Base-by-base conservation (phyloP, 495 filamentous ascomycete genomes). In the Penicillium cataractarum region DNA sequence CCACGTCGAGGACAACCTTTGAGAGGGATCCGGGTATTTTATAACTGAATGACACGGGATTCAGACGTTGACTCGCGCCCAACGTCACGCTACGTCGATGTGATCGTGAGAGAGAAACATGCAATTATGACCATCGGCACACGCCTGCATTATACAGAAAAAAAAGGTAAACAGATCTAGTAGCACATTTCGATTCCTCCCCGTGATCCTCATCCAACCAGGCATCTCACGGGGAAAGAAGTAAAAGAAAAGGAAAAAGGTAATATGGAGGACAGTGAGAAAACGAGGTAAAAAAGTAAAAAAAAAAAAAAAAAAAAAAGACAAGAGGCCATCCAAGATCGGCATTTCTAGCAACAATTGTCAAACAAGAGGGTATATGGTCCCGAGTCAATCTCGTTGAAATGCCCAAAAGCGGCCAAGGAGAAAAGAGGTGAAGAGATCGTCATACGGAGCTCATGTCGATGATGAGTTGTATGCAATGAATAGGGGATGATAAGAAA, bases 11-110 rank as follows among this genome's bases (percentile, higher is more conserved):
- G 56, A 15, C 60, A 31, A 46, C 29, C 55, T 57, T 48, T 37
- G 62, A 61, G 63, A 61, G 63, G 44, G 24, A 40, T 24, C 52
- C 57, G 19, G 24, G 46, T 22, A 51, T 65, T 74, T 66, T 71
- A 69, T 74, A 74, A 15, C 33, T 22, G n/a, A 32, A 22, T 33
- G 39, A 37, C 22, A 39, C n/a, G n/a, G n/a, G 33, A 12, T 21
- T 56, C 21, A 56, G 27, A 32, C 29, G 51, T 37, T 54, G 51
- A 54, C 51, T 22, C 31, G 29, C 29, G 27, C 21, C 32, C 51
- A 57, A 56, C 61, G 63, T 73, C 61, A 66, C 62, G 55, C 70
- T 76, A 74, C 74, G 70, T 76, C 68, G 69, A 64, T 71, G 65
- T 76, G 72, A 73, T 72, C 64, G 58, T 65, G 63, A 64, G 57